Evolutionary conservation across 2,329 filamentous ascomycete species (phyloP), one percentile per base, ranked within the genome.

Genomic region (Biscogniauxia marginata): DNA sequence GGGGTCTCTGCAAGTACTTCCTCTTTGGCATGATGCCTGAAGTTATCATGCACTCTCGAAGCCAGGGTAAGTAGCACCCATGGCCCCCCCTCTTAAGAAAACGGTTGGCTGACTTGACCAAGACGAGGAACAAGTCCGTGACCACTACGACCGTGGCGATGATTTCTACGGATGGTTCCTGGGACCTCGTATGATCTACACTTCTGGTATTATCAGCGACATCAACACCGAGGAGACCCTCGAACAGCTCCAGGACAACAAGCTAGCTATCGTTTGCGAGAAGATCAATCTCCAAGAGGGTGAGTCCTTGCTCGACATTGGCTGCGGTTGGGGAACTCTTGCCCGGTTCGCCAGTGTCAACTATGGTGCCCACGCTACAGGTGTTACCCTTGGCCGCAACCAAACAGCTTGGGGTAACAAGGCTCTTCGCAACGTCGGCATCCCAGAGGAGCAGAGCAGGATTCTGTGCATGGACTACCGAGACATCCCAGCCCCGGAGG

Each of bases 151-250:
- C 82, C 88, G 92, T 63, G 95, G 95, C 71, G 92, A 99, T 74
- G 95, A 98, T 77, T 96, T 97, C 79, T 99, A 99, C 81, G 89
- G 86, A 73, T 99, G 93, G 92, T 98, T 98, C 84, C 85, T 98
- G 62, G 95, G 95, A 60, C 93, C 93, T 57, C 93, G 93, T 71
- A 99, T 98, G 95, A 91, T 98, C 77, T 98, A 98, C 81, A 99
- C 95, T 51, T 96, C 91, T 50, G 95, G 95, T 68, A 81, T 99
- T 69, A 96, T 99, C 72, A 89, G 89, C 59, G 92, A 98, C 74
- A 84, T 90, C 74, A 86, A 88, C 75, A 83, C 82, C 65, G 95
- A 98, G 77, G 95, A 98, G 79, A 85, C 86, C 30, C 88, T 99
- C 22, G 95, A 99, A 78, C 83, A 98, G 77, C 84, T 98, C 47